Evolutionary conservation across 257 asterid species (phyloP).

Genomic region (Solanum medicagineum): DNA sequence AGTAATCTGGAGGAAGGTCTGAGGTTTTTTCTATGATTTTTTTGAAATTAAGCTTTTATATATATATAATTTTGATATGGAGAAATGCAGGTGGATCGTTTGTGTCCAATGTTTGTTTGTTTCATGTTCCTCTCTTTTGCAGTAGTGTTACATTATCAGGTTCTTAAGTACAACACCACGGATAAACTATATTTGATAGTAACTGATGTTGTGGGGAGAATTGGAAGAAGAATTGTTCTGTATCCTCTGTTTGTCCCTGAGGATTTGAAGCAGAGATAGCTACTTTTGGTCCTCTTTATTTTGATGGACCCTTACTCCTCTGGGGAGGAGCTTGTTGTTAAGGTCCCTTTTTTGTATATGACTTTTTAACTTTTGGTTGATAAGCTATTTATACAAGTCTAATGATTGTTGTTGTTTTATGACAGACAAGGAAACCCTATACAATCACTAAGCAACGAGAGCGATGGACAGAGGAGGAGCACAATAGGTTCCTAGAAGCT

Average conservation of each 20-base stretch:
- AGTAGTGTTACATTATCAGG: conserved; percentile 57
- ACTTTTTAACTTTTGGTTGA: background rate
- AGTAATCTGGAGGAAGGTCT: background rate
- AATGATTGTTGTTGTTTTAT: background rate
- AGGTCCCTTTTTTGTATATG: conserved; percentile 30
- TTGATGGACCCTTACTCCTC: conserved; percentile 80
- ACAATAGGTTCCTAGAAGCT: conserved; percentile 79
- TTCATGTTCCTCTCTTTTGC: conserved; percentile 46
- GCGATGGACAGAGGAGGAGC: conserved; percentile 99
- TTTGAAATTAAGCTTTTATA: background rate
- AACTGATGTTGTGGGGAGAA: conserved; percentile 19
- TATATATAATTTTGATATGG: conserved; percentile 2
- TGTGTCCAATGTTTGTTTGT: conserved; percentile 15
- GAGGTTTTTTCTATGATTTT: background rate
- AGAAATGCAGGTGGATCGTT: conserved; percentile 28
- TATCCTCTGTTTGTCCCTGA: conserved; percentile 18
- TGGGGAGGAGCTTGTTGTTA: conserved; percentile 71
- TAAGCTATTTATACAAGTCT: background rate
- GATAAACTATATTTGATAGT: conserved; percentile 20
- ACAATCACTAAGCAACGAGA: conserved; percentile 97
- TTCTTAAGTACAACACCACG: conserved; percentile 22
- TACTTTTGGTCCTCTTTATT: conserved; percentile 11
- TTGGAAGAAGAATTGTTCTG: conserved; percentile 22
- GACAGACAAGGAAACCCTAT: conserved; percentile 86
- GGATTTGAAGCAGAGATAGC: conserved; percentile 36